These are phyloP conservation scores for Takakia lepidozioides DNA, from an alignment of 225 moss, liverwort and hornwort species.

Conservation along the genomic window DNA sequence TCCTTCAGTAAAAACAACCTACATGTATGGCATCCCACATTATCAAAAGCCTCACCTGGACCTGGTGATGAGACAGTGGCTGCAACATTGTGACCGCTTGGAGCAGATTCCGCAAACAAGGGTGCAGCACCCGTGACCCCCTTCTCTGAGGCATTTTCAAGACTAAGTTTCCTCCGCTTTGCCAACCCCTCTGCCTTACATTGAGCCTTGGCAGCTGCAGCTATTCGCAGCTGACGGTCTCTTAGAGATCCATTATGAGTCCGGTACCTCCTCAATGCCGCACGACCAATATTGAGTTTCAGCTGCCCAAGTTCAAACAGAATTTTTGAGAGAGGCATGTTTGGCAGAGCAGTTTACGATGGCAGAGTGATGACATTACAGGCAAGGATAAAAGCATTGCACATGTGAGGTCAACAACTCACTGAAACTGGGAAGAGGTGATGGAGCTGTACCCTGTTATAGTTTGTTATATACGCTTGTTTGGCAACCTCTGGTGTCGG, in stretches of 20 bases:
- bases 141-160: conserved; percentile 18
- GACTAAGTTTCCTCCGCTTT: conserved; percentile 33
- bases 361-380: too few relatives aligned
- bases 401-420: too few relatives aligned
- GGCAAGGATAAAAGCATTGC: too few relatives aligned
- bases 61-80: conserved; percentile 25
- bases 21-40: too few relatives aligned
- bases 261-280: conserved; percentile 68
- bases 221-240: conserved; percentile 73
- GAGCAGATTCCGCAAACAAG: conserved; percentile 20
- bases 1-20: too few relatives aligned
- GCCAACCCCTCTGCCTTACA: conserved; percentile 51
- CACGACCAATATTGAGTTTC: conserved; percentile 78
- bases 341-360: too few relatives aligned
- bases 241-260: conserved; percentile 56
- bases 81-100: conserved; percentile 23
- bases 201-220: conserved; percentile 62
- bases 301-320: conserved; percentile 39
- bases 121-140: conserved; percentile 12
- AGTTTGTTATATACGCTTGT: conserved; percentile 65
- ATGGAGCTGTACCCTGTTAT: conserved; percentile 95
- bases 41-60: conserved; percentile 2
- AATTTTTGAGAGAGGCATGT: background rate
- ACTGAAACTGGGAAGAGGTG: too few relatives aligned
- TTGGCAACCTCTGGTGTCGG: conserved; percentile 81